phyloP scores from a whole-genome alignment of 805 yeast species.

The Cyberlindnera nakhonratchasimensis region DNA sequence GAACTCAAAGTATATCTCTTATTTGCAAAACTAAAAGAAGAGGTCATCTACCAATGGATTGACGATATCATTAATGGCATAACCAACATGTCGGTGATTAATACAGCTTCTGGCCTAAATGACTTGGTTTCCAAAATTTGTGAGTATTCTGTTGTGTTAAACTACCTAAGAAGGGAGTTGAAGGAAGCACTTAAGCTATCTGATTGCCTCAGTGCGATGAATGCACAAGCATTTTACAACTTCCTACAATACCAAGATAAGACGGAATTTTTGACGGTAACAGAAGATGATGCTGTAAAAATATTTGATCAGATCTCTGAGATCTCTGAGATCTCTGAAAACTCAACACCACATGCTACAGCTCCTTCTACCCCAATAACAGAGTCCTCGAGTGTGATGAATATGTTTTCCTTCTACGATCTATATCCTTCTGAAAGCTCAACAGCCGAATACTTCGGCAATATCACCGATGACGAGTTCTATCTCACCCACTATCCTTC shows the following conservation, averaged over 20 bases:
- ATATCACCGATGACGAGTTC: conserved; percentile 1
- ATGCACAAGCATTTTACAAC: background rate
- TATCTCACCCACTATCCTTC: background rate
- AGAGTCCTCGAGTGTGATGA: background rate
- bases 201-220: background rate
- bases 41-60: background rate
- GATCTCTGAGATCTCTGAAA: background rate
- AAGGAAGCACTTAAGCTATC: background rate
- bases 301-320: background rate
- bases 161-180: background rate
- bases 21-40: background rate
- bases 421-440: background rate
- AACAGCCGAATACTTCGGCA: background rate
- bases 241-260: background rate
- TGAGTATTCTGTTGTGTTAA: background rate
- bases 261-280: background rate
- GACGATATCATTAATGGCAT: background rate
- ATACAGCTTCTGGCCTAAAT: background rate
- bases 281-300: background rate
- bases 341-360: background rate
- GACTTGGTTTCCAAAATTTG: background rate
- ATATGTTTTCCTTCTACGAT: background rate
- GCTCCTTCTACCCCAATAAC: background rate
- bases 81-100: background rate
- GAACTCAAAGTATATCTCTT: background rate